These are phyloP conservation scores for Penicillium arizonense DNA, from an alignment of 495 filamentous ascomycete species.

Conservation along the genomic window DNA sequence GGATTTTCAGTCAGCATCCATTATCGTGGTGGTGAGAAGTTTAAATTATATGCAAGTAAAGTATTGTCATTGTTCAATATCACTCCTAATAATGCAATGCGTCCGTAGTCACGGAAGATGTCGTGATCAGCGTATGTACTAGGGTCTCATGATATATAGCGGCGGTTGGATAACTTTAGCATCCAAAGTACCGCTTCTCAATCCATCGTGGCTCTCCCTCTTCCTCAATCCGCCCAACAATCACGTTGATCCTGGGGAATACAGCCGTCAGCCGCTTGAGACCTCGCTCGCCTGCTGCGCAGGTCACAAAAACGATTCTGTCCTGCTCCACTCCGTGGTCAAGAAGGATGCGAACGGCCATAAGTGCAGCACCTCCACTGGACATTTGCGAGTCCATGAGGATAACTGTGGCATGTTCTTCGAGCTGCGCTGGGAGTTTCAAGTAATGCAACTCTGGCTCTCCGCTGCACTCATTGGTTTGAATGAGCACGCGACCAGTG, in stretches of 20 bases:
- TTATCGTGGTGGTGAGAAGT: too few species aligned
- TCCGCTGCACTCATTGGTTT: slow-evolving; percentile 76
- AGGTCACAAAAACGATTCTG: slow-evolving; percentile 85
- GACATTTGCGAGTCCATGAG: slow-evolving; percentile 93
- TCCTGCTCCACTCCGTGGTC: slow-evolving; percentile 91
- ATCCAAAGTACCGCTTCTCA: slow-evolving; percentile 78
- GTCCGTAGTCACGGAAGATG: neutral
- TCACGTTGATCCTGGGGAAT: slow-evolving; percentile 79
- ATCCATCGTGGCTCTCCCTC: slow-evolving; percentile 80
- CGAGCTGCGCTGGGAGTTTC: slow-evolving; percentile 69
- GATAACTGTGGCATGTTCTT: slow-evolving; percentile 72
- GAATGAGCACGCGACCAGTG: slow-evolving; percentile 85
- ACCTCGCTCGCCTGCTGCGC: slow-evolving; percentile 76
- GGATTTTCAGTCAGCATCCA: too few species aligned
- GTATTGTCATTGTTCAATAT: neutral
- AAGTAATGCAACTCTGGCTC: slow-evolving; percentile 92
- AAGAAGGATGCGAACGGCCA: slow-evolving; percentile 91
- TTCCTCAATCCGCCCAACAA: slow-evolving; percentile 75
- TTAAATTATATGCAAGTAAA: neutral
- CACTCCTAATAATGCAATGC: neutral
- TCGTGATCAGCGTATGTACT: slow-evolving; percentile 7
- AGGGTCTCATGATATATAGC: neutral
- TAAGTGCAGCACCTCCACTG: slow-evolving; percentile 87
- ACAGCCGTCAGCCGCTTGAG: slow-evolving; percentile 80
- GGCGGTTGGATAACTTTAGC: slow-evolving; percentile 40